Conservation (phyloP, 768 basidiomycete species). For the Podaxis carcinomalis region DNA sequence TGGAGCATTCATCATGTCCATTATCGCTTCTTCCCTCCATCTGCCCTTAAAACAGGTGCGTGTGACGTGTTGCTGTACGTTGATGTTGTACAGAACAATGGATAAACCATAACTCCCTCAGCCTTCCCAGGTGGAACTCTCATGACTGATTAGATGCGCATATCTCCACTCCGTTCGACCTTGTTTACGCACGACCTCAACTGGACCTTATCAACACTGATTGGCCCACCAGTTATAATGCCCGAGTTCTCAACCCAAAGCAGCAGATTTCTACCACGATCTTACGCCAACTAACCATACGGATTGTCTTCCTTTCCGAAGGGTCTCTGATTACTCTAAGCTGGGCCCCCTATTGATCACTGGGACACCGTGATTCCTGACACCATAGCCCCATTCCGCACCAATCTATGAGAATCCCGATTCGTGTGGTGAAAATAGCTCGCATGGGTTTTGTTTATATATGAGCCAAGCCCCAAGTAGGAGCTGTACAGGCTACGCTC, state of each 20-base stretch:
- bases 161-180: neutral
- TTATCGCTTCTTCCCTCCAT: no score
- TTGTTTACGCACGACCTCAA: no score
- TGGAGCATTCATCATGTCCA: neutral
- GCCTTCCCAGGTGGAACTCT: neutral
- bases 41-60: neutral
- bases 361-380: neutral
- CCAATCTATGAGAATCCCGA: neutral
- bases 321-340: neutral
- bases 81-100: neutral
- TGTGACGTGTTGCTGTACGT: no score
- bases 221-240: neutral
- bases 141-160: neutral
- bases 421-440: neutral
- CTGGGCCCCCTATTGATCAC: neutral
- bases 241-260: neutral
- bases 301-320: neutral
- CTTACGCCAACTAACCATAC: neutral
- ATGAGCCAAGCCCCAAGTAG: neutral
- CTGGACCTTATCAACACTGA: neutral
- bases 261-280: neutral
- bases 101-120: neutral
- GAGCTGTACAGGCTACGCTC: neutral
- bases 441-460: neutral
- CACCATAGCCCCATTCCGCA: no score